Base-by-base conservation (phyloP, 352 stramenopile genomes). In the Bremia lactucae region DNA sequence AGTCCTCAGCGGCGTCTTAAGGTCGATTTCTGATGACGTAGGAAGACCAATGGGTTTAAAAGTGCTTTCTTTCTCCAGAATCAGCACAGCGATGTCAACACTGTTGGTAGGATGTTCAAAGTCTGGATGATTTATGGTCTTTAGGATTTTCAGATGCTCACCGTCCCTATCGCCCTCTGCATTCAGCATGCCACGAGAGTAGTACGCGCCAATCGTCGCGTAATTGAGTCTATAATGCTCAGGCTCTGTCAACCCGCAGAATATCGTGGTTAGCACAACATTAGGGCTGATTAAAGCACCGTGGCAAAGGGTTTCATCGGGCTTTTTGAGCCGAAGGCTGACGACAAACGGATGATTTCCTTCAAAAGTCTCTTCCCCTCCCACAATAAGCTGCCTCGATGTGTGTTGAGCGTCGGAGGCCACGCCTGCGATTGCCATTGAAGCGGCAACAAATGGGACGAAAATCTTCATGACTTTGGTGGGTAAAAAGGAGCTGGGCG, bases 41-140 rank as follows among this genome's bases (percentile, higher is more conserved):
- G 48, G 56, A 5, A 75, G 52, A 21, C 36, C 42, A 33, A 71
- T 55, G 8, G 65, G 65, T 8, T 48, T 25, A 19, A 55, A 64
- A 7, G 51, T 68, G 31, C 52, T 69, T 0, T 49, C 45, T 6
- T 35, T 54, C 35, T 57, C 54, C 15, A 73, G 64, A 41, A 55
- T 60, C 6, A 87, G 29, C 11, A 89, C 43, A 3, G 62, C 26
- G 40, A 74, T 65, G 46, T 87, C 73, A 16, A 60, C 41, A 2
- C 22, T 15, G 8, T 6, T n/a, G 13, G 18, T 34, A 2, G 21
- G 13, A 13, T 10, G 6, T 6, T 46, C 38, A 2, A 31, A 18
- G 1, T 19, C 15, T 2, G 40, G 25, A 29, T 46, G 68, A n/a
- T 46, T 53, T 1, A 50, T 55, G 1, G 54, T 14, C n/a, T 44